Evolutionary conservation across 257 asterid genomes (phyloP), one percentile per base, ranked within the genome.

Genomic region (Rauvolfia tetraphylla): DNA sequence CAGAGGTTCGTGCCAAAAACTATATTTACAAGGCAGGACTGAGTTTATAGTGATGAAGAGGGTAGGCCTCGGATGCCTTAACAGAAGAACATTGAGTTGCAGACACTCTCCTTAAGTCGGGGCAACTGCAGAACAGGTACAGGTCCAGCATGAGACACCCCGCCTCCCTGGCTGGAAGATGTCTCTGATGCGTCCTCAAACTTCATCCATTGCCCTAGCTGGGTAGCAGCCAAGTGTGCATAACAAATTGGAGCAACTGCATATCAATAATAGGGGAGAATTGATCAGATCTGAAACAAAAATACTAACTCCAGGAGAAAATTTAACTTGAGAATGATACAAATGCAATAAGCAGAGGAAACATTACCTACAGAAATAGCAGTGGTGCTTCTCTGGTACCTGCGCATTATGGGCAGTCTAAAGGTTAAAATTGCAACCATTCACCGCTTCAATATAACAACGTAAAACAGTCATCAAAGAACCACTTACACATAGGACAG

Each of bases 181-280:
- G 93, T 91, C 87, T 92, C 98, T 0, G 98, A 92, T 1, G 90
- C 80, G 0, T 90, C 98, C 61, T 91, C 98, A 18, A 90, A 91
- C 68, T 92, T 92, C 95, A 95, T 91, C 95, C 97, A 92, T 38
- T 90, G 96, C 15, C 97, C 15, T 58, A 92, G 59, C 81, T 95
- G 99, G 17, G 97, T 87, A 48, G 99, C 99, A 0, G 99, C 99
- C 88, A 95, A 82, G 67, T 95, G 99, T 0, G 99, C 99, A 71
- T 95, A 95, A 82, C 96, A 88, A 38, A 95, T 81, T 0, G 99
- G 99, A 15, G 99, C 98, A 75, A 95, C 99, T 93, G 88, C 76
- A 85, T 13, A 5, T 34, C 6, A 3, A 11, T 6, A 44, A 31
- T 0, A 31, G n/a, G 63, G 6, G 15, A 57, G 25, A 18, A 33